Percentiles rank a stretch among this genome's conserved stretches.
These are phyloP conservation scores for Verticillium dahliae DNA, from an alignment of 2,329 filamentous ascomycete species.

Conservation along the genomic window DNA sequence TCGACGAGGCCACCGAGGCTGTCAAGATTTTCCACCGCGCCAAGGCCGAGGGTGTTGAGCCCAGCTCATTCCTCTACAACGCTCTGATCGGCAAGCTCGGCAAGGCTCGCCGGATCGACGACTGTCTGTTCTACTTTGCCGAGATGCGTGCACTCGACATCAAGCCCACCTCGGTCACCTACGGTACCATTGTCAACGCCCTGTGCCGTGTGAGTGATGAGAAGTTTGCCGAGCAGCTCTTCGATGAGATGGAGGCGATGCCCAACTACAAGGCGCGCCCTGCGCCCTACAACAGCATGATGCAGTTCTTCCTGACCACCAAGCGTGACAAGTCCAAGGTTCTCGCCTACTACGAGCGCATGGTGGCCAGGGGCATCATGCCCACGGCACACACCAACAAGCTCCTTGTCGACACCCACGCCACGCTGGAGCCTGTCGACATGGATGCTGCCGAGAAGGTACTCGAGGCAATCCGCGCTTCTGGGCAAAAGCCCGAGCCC, in stretches of 20 bases:
- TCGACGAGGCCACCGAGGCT: conserved; percentile 93
- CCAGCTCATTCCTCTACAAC: conserved; percentile 96
- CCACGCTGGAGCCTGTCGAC: conserved; percentile 84
- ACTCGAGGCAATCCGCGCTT: conserved; percentile 67
- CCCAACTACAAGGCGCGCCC: conserved; percentile 97
- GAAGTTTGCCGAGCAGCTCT: conserved; percentile 94
- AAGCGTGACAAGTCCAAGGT: conserved; percentile 96
- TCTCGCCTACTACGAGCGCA: conserved; percentile 88
- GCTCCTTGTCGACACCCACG: conserved; percentile 90
- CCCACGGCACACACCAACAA: conserved; percentile 97
- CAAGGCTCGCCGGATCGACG: conserved; percentile 94
- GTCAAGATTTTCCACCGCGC: conserved; percentile 96
- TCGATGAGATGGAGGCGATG: conserved; percentile 98
- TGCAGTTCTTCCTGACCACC: conserved; percentile 97
- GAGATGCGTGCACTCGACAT: conserved; percentile 94
- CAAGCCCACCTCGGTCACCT: conserved; percentile 94
- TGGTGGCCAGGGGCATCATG: conserved; percentile 79
- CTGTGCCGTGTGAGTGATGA: conserved; percentile 96
- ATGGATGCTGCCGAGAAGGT: conserved; percentile 83
- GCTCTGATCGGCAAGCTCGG: conserved; percentile 96
- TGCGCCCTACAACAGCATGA: conserved; percentile 98
- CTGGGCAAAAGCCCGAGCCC: conserved; percentile 74
- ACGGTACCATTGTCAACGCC: conserved; percentile 96
- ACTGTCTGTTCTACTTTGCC: conserved; percentile 95
- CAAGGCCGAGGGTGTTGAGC: conserved; percentile 88